Evolutionary conservation across 768 basidiomycete genomes (phyloP).

Genomic region (Lentinus tigrinus): DNA sequence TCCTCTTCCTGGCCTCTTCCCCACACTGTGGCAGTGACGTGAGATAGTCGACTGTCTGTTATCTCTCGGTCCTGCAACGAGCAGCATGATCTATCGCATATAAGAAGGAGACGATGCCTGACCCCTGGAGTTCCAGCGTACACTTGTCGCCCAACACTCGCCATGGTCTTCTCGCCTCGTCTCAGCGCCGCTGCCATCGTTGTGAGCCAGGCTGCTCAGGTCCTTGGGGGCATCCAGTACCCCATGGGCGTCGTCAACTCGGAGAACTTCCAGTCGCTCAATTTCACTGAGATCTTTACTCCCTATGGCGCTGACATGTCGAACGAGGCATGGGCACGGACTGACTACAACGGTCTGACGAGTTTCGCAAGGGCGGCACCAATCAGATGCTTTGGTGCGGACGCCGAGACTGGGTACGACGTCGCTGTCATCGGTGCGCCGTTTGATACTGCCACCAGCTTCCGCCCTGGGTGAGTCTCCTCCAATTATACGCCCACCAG

Average conservation of each 20-base stretch:
- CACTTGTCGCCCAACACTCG: neutral
- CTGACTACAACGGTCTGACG: slow-evolving; percentile 29
- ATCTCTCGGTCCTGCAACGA: neutral
- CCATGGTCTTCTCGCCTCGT: slow-evolving; percentile 10
- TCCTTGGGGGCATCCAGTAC: slow-evolving; percentile 7
- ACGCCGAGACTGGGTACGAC: slow-evolving; percentile 25
- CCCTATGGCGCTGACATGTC: slow-evolving; percentile 10
- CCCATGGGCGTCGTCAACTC: slow-evolving; percentile 9
- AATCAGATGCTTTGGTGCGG: slow-evolving; percentile 29
- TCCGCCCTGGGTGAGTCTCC: slow-evolving; percentile 28
- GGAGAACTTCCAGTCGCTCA: slow-evolving; percentile 1
- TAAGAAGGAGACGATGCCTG: neutral
- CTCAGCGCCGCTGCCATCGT: slow-evolving; percentile 1
- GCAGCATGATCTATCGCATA: neutral
- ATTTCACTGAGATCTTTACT: slow-evolving; percentile 15
- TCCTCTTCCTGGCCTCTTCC: slow-evolving; percentile 3
- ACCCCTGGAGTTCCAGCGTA: neutral
- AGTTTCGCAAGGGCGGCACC: slow-evolving; percentile 28
- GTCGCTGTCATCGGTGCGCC: slow-evolving; percentile 32
- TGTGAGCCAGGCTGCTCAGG: slow-evolving; percentile 2
- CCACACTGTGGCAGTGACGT: neutral
- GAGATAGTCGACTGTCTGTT: slow-evolving; percentile 3
- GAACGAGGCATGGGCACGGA: slow-evolving; percentile 15
- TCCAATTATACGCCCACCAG: no score
- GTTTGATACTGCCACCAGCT: slow-evolving; percentile 34